A percentile compares a stretch with the other conserved stretches of the same genome.
These are phyloP conservation scores for Forsythia suspensa DNA, from an alignment of 257 asterid genomes.

Conservation along the genomic window DNA sequence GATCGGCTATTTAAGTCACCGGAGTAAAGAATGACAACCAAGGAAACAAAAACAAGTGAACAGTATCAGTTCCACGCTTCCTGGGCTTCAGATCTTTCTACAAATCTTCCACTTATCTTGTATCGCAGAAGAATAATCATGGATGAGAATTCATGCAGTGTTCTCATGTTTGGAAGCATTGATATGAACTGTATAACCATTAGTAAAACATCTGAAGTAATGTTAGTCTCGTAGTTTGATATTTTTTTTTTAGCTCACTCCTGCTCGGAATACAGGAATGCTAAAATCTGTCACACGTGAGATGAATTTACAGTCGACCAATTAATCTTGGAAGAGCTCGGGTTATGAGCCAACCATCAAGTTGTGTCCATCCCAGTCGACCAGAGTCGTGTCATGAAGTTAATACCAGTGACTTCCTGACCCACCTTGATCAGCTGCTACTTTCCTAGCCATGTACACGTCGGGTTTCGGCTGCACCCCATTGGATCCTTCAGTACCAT, in stretches of 20 bases:
- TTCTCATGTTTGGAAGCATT: too few species aligned
- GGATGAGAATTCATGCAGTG: constrained; percentile 4
- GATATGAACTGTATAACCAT: neutral
- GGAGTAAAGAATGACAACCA: neutral
- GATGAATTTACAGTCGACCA: neutral
- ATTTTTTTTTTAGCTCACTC: neutral
- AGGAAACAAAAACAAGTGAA: neutral
- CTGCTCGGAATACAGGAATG: neutral
- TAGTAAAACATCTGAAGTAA: neutral
- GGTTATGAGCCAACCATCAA: neutral
- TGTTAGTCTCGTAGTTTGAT: neutral
- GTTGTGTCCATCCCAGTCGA: neutral
- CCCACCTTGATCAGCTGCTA: constrained; percentile 50
- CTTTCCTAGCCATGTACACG: constrained; percentile 50
- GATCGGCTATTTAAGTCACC: neutral
- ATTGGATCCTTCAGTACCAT: constrained; percentile 34
- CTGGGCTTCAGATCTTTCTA: constrained; percentile 1
- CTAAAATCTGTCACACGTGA: neutral
- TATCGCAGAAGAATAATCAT: constrained; percentile 8
- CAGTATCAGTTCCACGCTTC: neutral
- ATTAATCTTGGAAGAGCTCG: neutral
- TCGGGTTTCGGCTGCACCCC: constrained; percentile 42
- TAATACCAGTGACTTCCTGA: constrained; percentile 47
- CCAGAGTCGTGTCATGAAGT: neutral
- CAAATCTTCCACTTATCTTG: constrained; percentile 8